Percentiles rank a stretch among this genome's conserved stretches.
Evolutionary conservation across 306 rosid genomes (phyloP).

Genomic region (Canavalia gladiata): DNA sequence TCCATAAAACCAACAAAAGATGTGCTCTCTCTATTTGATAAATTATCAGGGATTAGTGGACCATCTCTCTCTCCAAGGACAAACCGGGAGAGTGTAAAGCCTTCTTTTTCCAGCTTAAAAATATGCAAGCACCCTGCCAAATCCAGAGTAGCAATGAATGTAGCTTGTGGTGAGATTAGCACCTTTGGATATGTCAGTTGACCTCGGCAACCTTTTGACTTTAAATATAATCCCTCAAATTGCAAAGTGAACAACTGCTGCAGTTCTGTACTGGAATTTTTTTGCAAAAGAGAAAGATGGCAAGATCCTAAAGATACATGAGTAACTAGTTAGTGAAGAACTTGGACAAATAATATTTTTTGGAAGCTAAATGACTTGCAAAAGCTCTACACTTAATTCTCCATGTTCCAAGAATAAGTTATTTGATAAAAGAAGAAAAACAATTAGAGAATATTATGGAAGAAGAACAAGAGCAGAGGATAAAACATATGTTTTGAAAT

Average conservation of each 20-base stretch:
- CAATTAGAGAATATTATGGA: constrained; percentile 17
- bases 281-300: constrained; percentile 80
- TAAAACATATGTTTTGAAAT: constrained; percentile 30
- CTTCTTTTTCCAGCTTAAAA: constrained; percentile 75
- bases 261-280: constrained; percentile 60
- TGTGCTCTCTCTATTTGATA: constrained; percentile 50
- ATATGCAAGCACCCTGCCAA: constrained; percentile 73
- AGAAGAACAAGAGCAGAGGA: constrained; percentile 27
- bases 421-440: constrained; percentile 30
- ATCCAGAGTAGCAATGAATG: constrained; percentile 81
- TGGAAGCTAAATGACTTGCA: constrained; percentile 16
- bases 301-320: constrained; percentile 68
- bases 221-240: constrained; percentile 75
- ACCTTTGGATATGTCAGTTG: constrained; percentile 79
- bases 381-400: constrained; percentile 27
- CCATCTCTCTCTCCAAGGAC: constrained; percentile 53
- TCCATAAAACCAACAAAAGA: constrained; percentile 74
- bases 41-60: constrained; percentile 51
- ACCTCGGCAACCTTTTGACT: constrained; percentile 69
- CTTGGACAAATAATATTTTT: constrained; percentile 16
- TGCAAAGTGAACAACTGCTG: constrained; percentile 74
- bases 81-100: constrained; percentile 66
- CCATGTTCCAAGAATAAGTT: constrained; percentile 36
- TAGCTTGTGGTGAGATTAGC: constrained; percentile 82
- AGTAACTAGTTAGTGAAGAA: constrained; percentile 38